These are phyloP conservation scores for Alisma plantagoaquatica DNA, from an alignment of 106 monocot species.

Conservation along the genomic window DNA sequence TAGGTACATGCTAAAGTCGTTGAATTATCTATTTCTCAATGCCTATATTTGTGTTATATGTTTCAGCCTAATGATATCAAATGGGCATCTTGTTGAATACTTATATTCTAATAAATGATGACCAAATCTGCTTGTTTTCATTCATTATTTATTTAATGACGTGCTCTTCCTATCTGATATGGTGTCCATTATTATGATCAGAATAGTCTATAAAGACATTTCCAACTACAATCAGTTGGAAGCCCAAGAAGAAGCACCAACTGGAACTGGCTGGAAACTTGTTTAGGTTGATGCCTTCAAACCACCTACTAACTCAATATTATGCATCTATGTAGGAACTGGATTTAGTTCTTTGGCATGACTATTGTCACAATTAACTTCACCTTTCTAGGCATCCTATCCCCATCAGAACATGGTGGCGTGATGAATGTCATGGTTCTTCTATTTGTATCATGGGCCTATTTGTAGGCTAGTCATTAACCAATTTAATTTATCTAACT, in stretches of 20 bases:
- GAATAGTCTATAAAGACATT: slow-evolving; percentile 55
- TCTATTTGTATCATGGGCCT: slow-evolving; percentile 68
- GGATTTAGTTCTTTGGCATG: slow-evolving; percentile 67
- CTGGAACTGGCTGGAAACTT: slow-evolving; percentile 72
- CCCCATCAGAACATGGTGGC: slow-evolving; percentile 62
- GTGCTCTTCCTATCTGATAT: slow-evolving; percentile 65
- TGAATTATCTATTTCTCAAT: no score
- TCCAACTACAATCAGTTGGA: slow-evolving; percentile 66
- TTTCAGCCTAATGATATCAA: slow-evolving; percentile 48
- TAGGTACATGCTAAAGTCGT: no score
- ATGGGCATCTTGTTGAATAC: slow-evolving; percentile 74
- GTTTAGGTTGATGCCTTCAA: slow-evolving; percentile 59
- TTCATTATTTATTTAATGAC: slow-evolving; percentile 65
- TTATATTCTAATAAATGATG: slow-evolving; percentile 62
- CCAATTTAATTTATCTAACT: no score
- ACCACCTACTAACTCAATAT: slow-evolving; percentile 35
- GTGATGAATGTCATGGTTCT: slow-evolving; percentile 70
- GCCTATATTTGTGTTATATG: no score
- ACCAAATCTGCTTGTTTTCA: slow-evolving; percentile 71
- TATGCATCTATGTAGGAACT: slow-evolving; percentile 58
- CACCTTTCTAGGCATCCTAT: slow-evolving; percentile 50
- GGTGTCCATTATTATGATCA: slow-evolving; percentile 76
- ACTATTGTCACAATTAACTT: slow-evolving; percentile 55
- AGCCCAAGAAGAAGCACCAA: slow-evolving; percentile 69
- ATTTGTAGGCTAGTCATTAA: slow-evolving; percentile 49